Evolutionary conservation across 2,329 filamentous ascomycete species (phyloP).

Genomic region (Tympanopsis confertula): DNA sequence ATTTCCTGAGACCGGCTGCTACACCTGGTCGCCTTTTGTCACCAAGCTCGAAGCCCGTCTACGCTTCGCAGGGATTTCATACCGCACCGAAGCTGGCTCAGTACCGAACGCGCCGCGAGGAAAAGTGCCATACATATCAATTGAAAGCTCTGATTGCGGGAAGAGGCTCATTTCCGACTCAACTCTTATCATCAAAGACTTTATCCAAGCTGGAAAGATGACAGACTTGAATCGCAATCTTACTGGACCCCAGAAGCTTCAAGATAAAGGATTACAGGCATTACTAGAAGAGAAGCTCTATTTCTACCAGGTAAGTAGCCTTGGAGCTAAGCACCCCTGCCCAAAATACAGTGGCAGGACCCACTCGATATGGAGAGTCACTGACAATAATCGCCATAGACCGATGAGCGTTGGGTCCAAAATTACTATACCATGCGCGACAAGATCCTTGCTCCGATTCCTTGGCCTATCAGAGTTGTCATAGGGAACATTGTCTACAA

Average conservation of each 20-base stretch:
- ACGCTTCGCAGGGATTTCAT: slow-evolving; percentile 36
- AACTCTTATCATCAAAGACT: slow-evolving; percentile 34
- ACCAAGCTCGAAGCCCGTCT: slow-evolving; percentile 50
- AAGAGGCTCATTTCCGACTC: slow-evolving; percentile 33
- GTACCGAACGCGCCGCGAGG: slow-evolving; percentile 33
- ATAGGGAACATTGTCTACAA: slow-evolving; percentile 38
- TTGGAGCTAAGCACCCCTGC: neutral
- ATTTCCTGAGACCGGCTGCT: slow-evolving; percentile 21
- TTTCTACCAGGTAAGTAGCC: slow-evolving; percentile 34
- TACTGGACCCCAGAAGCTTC: slow-evolving; percentile 20
- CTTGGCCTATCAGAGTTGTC: slow-evolving; percentile 36
- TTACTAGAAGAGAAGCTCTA: slow-evolving; percentile 49
- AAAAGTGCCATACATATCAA: slow-evolving; percentile 47
- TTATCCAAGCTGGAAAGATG: slow-evolving; percentile 27
- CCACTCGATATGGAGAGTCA: neutral
- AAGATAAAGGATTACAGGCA: slow-evolving; percentile 38
- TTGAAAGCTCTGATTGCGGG: slow-evolving; percentile 8
- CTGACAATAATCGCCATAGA: slow-evolving; percentile 11
- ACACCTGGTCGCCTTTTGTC: slow-evolving; percentile 51
- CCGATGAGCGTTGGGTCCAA: slow-evolving; percentile 41
- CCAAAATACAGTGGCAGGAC: neutral
- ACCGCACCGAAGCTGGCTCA: slow-evolving; percentile 31
- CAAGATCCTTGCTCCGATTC: slow-evolving; percentile 31
- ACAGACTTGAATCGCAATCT: slow-evolving; percentile 35
- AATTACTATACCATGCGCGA: slow-evolving; percentile 49